Percentiles rank a stretch among this genome's conserved stretches.
Conservation (phyloP, 73 alveolate species). For the Paramecium biaurelia region DNA sequence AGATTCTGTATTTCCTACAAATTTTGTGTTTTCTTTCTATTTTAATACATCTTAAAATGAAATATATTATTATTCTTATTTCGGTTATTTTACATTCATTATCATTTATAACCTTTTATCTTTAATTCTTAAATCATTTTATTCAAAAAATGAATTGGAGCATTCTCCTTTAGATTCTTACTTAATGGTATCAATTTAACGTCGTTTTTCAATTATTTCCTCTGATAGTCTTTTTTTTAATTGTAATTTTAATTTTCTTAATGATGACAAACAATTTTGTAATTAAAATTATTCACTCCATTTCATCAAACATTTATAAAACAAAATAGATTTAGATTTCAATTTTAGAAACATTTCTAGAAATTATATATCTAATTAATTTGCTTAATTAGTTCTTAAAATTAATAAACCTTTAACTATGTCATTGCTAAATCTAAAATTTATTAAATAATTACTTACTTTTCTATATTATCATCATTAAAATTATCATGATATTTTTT, state of each 20-base stretch:
- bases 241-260: neutral
- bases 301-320: neutral
- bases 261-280: neutral
- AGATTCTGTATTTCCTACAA: neutral
- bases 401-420: neutral
- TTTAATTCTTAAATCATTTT: neutral
- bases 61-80: neutral
- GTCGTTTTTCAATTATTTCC: neutral
- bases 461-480: neutral
- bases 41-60: neutral
- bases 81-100: neutral
- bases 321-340: neutral
- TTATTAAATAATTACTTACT: neutral
- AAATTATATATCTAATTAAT: neutral
- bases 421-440: neutral
- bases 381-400: neutral
- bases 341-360: neutral
- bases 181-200: neutral
- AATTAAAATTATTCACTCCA: neutral
- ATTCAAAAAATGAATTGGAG: neutral
- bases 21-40: neutral
- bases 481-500: neutral
- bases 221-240: neutral
- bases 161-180: conserved; percentile 9
- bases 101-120: neutral